Conservation (phyloP, 352 stramenopile genomes). For the Globisporangium paroecandrum region DNA sequence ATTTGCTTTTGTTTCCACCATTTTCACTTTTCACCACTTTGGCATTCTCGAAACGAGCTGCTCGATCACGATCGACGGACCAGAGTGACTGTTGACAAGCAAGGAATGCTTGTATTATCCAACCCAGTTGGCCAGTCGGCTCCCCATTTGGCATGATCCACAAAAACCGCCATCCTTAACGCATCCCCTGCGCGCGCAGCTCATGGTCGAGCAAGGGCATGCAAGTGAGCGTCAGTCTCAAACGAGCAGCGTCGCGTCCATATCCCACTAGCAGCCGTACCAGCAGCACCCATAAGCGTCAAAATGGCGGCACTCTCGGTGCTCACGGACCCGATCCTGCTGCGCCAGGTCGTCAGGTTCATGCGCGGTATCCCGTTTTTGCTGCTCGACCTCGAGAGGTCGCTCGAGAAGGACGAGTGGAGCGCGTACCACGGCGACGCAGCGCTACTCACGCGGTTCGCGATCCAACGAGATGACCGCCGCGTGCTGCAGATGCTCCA, state of each 20-base stretch:
- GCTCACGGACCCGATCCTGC: slow-evolving; percentile 6
- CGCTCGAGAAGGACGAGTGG: slow-evolving; percentile 10
- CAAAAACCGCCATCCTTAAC: neutral
- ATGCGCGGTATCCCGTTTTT: slow-evolving; percentile 3
- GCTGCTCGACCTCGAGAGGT: slow-evolving; percentile 6
- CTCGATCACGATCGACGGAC: neutral
- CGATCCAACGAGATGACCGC: slow-evolving; percentile 4
- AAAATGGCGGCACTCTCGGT: neutral
- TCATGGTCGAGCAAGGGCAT: neutral
- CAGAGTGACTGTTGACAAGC: neutral
- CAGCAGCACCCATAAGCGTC: neutral
- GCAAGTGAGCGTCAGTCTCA: neutral
- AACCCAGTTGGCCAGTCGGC: neutral
- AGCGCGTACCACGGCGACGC: slow-evolving; percentile 5
- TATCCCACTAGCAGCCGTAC: neutral
- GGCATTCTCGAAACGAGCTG: neutral
- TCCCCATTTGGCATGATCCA: too few species aligned
- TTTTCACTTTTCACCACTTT: slow-evolving; percentile 14
- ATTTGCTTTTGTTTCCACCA: neutral
- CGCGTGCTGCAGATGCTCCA: slow-evolving; percentile 9
- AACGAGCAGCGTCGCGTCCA: neutral
- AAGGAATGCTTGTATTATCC: neutral
- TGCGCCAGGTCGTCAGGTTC: slow-evolving; percentile 1
- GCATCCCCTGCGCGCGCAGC: neutral
- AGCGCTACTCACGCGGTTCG: slow-evolving; percentile 6